Base-by-base conservation (phyloP, 1,284 basidiomycete species). In the Entoloma clypeatum region DNA sequence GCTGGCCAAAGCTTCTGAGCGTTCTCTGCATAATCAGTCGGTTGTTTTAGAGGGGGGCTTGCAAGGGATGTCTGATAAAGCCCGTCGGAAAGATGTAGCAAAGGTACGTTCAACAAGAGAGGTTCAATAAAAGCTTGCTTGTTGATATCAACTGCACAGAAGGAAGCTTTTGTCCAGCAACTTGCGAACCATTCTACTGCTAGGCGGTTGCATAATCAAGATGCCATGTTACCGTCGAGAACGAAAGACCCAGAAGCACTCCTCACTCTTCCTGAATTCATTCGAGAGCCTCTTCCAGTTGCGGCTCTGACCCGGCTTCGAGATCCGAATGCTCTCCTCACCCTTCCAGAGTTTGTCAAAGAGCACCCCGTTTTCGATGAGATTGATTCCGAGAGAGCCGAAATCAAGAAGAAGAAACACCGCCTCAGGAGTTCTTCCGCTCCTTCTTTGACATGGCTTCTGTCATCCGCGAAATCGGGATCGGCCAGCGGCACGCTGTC, bases 401-500 rank as follows among this genome's bases (percentile, higher is more conserved):
- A 47, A 37, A 35, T 49, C 30, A 43, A 52, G 6, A 64, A 62
- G 46, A 69, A 66, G 32, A 67, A 59, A 24, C 63, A 54, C 32
- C 68, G 83, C 23, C 71, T 65, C 45, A 71, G 86, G 43, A 88
- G 86, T 52, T 64, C 81, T 53, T 86, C 84, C 8, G 82, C 85
- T 0, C 81, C 85, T 7, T 74, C 85, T 17, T 61, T 87, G 4
- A 71, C 78, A 9, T 87, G 85, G 85, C 58, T 87, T 13, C 62
- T 73, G 24, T 60, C 67, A 7, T 63, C 62, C 7, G 69, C 61
- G 7, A 60, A 52, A 33, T 51, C 53, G 41, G 41, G 39, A 11
- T 51, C 41, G 4, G 51, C 49, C 24, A 41, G 23, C n/a, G 43
- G 25, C 17, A 29, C 36, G 19, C 13, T 40, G n/a, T 51, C 42